Evolutionary conservation across 177 flowering plant genomes (phyloP).

Genomic region (Vitis hybrid): DNA sequence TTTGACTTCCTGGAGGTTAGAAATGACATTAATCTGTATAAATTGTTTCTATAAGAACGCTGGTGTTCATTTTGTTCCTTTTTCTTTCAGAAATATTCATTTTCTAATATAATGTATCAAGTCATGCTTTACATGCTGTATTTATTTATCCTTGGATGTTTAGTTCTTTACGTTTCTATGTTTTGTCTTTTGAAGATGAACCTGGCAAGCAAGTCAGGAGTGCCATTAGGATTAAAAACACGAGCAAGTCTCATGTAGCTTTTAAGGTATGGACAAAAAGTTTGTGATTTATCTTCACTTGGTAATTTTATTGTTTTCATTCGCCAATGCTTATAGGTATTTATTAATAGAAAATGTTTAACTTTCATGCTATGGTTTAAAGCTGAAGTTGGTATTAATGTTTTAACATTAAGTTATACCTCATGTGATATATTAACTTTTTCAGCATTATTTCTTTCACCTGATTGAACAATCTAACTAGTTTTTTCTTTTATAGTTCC

Average conservation of each 20-base stretch:
- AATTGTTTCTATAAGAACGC: no score
- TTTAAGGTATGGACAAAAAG: conserved; percentile 36
- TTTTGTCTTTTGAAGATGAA: conserved; percentile 33
- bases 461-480: background rate
- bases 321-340: background rate
- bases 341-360: background rate
- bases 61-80: background rate
- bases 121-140: background rate
- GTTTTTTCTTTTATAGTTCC: conserved; percentile 34
- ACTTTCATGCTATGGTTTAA: background rate
- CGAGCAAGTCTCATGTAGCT: conserved; percentile 51
- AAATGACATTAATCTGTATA: no score
- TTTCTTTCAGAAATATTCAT: background rate
- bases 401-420: background rate
- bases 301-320: background rate
- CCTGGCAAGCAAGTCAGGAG: conserved; percentile 57
- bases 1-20: no score
- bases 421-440: background rate
- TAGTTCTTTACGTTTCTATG: background rate
- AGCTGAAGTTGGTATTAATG: background rate
- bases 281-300: background rate
- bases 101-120: no score
- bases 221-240: conserved; percentile 48
- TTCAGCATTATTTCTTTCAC: background rate
- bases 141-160: background rate